These are phyloP conservation scores for Mesostigma viride DNA, from an alignment of 139 green algal species.

Conservation along the genomic window DNA sequence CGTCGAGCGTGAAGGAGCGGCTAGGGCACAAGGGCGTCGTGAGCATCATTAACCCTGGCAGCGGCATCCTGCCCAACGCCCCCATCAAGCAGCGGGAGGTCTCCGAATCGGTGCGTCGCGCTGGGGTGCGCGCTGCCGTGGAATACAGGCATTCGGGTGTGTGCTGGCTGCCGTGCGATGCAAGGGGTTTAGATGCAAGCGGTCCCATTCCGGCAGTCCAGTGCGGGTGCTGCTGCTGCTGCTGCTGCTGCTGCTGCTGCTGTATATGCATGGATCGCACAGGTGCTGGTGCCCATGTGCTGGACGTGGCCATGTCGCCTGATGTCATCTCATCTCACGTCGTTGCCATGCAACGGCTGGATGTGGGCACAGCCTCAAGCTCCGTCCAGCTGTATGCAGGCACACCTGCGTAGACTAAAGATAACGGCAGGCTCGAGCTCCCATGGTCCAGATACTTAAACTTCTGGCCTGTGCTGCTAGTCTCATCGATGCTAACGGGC, in stretches of 20 bases:
- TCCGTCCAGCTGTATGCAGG: no score
- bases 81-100: constrained; percentile 54
- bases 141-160: background rate
- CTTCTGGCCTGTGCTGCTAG: no score
- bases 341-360: no score
- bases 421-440: no score
- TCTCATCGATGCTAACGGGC: no score
- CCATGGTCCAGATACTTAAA: no score
- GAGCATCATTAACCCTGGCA: constrained; percentile 52
- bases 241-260: background rate
- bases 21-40: constrained; percentile 40
- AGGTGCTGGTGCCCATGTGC: background rate
- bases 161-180: background rate
- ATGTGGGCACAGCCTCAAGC: no score
- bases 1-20: constrained; percentile 55
- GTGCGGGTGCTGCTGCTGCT: background rate
- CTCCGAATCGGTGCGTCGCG: constrained; percentile 24
- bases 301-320: no score
- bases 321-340: no score
- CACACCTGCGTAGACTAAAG: no score
- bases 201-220: no score
- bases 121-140: background rate
- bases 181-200: no score
- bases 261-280: background rate
- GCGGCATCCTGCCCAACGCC: constrained; percentile 48